Evolutionary conservation across 768 basidiomycete species (phyloP).

Genomic region (Pholiota microspora): DNA sequence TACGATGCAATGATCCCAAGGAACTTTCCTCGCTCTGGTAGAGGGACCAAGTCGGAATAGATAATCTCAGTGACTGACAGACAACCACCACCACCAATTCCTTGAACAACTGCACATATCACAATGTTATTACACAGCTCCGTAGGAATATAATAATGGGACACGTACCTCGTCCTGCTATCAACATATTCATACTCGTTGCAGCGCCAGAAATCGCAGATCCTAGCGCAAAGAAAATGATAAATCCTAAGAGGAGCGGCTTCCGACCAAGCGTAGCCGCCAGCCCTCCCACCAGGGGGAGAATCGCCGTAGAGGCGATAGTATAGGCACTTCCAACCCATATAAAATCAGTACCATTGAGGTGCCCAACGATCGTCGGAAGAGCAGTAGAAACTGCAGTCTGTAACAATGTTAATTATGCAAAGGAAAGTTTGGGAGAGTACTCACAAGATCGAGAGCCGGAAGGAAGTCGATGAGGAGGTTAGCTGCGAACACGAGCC

Average conservation of each 20-base stretch:
- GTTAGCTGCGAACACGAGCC: not conserved
- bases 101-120: constrained; percentile 4
- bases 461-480: not conserved
- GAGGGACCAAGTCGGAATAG: constrained; percentile 7
- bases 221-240: constrained; percentile 1
- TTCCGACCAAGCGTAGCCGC: constrained; percentile 6
- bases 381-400: constrained; percentile 7
- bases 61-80: constrained; percentile 9
- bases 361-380: constrained; percentile 4
- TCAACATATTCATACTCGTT: constrained; percentile 8
- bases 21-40: constrained; percentile 6
- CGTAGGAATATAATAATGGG: not conserved
- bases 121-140: not conserved
- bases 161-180: constrained; percentile 4
- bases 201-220: constrained; percentile 7
- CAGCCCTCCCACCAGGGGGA: constrained; percentile 7
- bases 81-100: constrained; percentile 7
- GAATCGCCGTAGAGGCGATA: constrained; percentile 6
- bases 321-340: constrained; percentile 10
- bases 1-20: constrained; percentile 9
- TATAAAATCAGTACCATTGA: constrained; percentile 7
- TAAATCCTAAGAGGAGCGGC: constrained; percentile 2
- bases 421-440: not conserved
- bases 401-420: not conserved
- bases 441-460: not conserved